A percentile compares a stretch with the other conserved stretches of the same genome.
phyloP scores from a whole-genome alignment of 257 asterid genomes.

The Nicotiana sylvestris region DNA sequence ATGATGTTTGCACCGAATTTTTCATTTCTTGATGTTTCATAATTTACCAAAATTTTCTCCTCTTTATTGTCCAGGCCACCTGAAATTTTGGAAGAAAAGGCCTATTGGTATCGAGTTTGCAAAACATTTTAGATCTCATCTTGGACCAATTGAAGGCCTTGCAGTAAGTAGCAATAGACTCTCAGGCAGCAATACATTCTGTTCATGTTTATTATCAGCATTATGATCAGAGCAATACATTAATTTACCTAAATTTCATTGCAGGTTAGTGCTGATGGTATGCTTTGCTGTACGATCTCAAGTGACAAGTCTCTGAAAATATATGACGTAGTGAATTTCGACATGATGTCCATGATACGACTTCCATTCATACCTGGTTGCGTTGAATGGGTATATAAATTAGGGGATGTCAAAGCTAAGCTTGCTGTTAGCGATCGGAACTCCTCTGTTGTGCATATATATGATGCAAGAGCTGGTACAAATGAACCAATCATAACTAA shows the following conservation, averaged over 20 bases:
- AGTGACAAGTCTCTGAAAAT: conserved; percentile 85
- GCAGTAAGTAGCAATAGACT: conserved; percentile 55
- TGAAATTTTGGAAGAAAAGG: conserved; percentile 97
- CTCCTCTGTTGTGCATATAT: conserved; percentile 77
- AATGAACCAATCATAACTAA: conserved; percentile 72
- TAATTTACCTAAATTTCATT: conserved; percentile 28
- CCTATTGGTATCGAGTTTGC: conserved; percentile 86
- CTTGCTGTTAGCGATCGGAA: conserved; percentile 82
- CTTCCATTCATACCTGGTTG: conserved; percentile 87
- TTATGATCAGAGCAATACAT: conserved; percentile 13
- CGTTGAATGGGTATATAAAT: conserved; percentile 90
- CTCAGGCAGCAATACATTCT: not conserved
- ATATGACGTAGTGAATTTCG: conserved; percentile 94
- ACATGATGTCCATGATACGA: conserved; percentile 99
- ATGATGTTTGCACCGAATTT: not conserved
- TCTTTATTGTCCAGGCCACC: conserved; percentile 57
- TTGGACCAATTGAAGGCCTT: conserved; percentile 95
- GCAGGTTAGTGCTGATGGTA: conserved; percentile 93
- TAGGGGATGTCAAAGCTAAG: conserved; percentile 88
- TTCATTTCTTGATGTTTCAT: not conserved
- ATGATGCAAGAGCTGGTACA: conserved; percentile 89
- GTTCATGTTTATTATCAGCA: not conserved
- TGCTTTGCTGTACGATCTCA: conserved; percentile 94
- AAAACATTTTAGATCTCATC: conserved; percentile 96
- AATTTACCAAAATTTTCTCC: not conserved